Base-by-base conservation (phyloP, 2,329 filamentous ascomycete species). In the Trichoderma arundinaceum region DNA sequence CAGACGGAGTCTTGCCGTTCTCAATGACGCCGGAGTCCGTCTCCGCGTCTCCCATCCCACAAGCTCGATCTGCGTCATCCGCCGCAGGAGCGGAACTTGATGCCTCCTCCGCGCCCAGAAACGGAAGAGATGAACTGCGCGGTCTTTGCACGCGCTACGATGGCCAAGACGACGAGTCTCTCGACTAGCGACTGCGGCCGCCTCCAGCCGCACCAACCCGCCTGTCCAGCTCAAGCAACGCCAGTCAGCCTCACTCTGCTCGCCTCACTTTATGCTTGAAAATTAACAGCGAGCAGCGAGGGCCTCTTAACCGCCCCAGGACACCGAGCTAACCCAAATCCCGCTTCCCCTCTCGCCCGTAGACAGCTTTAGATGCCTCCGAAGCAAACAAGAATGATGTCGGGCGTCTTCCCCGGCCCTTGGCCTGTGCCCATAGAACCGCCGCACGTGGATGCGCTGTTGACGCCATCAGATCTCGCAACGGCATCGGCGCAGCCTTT, bases 121-220 rank as follows among this genome's bases (percentile, higher is more conserved):
- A 28, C 22, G 22, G 22, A 4, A 28, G 22, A 9, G 46, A 49
- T 39, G n/a, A 17, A 54, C 15, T 43, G 35, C 22, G 19, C 17
- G 2, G 22, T 28, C 22, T 28, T 28, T 28, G 22, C 22, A 28
- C 22, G 22, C 22, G 22, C 22, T 28, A 28, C 4, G 22, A 4
- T 28, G 4, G 22, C 22, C 22, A 28, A 28, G 22, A 28, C 22
- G 22, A 28, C 22, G 22, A 28, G 22, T 28, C 28, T 35, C n/a
- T 15, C 15, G 10, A 35, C 5, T 53, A 33, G 28, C 4, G 17
- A 15, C 15, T 32, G 9, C 54, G 54, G 54, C 58, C 58, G 58
- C 58, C 58, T 53, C 48, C 58, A 62, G 58, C 58, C 58, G 58
- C 58, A 33, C 58, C 58, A 43, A 52, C 22, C 38, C 58, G 12